Conservation (phyloP, 352 stramenopile species). For the Pythium rhizo-oryzae region DNA sequence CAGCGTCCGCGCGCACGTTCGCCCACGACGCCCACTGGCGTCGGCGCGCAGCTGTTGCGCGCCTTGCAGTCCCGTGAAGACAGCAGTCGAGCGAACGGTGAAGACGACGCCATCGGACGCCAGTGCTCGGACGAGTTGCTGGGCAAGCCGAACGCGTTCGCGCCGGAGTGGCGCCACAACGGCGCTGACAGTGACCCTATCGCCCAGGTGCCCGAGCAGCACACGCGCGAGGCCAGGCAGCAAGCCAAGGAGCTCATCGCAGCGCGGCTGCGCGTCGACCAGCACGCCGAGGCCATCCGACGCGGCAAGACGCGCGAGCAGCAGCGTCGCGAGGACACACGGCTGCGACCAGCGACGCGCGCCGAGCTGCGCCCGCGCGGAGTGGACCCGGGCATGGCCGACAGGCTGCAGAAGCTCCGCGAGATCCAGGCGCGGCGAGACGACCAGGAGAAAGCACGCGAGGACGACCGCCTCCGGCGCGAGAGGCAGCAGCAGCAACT, state of each 20-base stretch:
- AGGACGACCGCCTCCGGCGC: neutral
- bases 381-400: neutral
- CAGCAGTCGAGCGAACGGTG: neutral
- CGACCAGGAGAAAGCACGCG: neutral
- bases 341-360: neutral
- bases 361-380: neutral
- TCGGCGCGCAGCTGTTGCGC: conserved; percentile 42
- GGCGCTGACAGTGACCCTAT: neutral
- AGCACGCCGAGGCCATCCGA: conserved; percentile 40
- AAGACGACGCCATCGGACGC: conserved; percentile 30
- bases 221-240: conserved; percentile 12
- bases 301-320: conserved; percentile 18
- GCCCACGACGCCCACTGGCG: conserved; percentile 15
- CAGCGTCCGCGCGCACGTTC: neutral
- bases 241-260: conserved; percentile 53
- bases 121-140: conserved; percentile 60
- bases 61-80: conserved; percentile 31
- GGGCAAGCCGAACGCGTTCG: conserved; percentile 59
- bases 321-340: conserved; percentile 4
- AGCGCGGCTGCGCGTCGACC: conserved; percentile 49
- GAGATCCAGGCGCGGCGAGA: conserved; percentile 23
- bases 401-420: conserved; percentile 19
- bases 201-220: neutral
- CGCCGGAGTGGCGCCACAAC: conserved; percentile 20
- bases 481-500: neutral